Percentiles rank a stretch among this genome's conserved stretches.
phyloP scores from a whole-genome alignment of 2,329 filamentous ascomycete genomes.

The Diaporthe capsici region DNA sequence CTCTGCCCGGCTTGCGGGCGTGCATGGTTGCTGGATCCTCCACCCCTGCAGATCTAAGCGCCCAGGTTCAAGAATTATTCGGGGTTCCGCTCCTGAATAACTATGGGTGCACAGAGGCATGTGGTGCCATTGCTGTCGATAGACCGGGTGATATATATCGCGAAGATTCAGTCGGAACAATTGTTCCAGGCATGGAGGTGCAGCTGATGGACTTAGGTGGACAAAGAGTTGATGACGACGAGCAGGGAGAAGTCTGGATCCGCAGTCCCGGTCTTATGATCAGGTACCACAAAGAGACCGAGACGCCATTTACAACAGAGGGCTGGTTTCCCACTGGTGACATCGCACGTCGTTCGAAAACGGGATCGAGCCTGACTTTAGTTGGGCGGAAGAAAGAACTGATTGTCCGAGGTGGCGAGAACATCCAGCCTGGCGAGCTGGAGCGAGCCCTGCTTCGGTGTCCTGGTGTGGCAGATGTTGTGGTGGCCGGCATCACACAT shows the following conservation, averaged over 20 bases:
- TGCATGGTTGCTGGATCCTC: conserved; percentile 20
- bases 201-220: background rate
- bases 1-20: background rate
- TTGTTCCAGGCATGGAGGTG: background rate
- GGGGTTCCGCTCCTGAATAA: conserved; percentile 1
- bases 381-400: conserved; percentile 22
- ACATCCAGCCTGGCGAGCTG: conserved; percentile 20
- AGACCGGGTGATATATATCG: background rate
- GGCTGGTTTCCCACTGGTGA: conserved; percentile 33
- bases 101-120: conserved; percentile 33
- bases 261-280: conserved; percentile 27
- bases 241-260: conserved; percentile 30
- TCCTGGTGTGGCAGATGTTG: conserved; percentile 14
- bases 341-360: background rate
- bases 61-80: conserved; percentile 11
- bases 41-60: background rate
- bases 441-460: background rate
- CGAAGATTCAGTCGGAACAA: background rate
- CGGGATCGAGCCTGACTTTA: background rate
- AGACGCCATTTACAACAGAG: background rate
- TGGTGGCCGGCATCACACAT: conserved; percentile 4
- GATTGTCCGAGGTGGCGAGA: conserved; percentile 30
- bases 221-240: background rate
- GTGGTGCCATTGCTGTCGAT: background rate
- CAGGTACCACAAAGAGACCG: background rate